These are phyloP conservation scores for Diaporthe humulicola DNA, from an alignment of 2,329 filamentous ascomycete species.

Conservation along the genomic window DNA sequence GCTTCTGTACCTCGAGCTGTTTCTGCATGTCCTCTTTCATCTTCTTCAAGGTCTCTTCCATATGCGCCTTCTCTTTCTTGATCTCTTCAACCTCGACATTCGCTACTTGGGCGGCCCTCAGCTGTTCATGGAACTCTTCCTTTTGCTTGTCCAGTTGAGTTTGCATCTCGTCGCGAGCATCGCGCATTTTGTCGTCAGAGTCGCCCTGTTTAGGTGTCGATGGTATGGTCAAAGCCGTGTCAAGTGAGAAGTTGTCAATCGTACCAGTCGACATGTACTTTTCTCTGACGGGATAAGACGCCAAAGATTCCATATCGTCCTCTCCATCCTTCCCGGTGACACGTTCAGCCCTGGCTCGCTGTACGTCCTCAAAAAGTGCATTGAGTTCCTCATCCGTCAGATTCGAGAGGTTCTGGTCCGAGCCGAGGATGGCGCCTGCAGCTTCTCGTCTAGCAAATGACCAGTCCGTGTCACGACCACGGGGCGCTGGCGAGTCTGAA, in stretches of 20 bases:
- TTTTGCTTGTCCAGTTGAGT: slow-evolving; percentile 85
- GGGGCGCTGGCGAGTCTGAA: slow-evolving; percentile 83
- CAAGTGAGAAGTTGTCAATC: slow-evolving; percentile 94
- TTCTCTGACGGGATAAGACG: slow-evolving; percentile 88
- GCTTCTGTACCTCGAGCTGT: slow-evolving; percentile 85
- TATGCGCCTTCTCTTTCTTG: slow-evolving; percentile 82
- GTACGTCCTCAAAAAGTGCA: slow-evolving; percentile 92
- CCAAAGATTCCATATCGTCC: slow-evolving; percentile 90
- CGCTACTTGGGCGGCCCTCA: slow-evolving; percentile 80
- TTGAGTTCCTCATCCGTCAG: slow-evolving; percentile 96
- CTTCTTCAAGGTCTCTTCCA: slow-evolving; percentile 84
- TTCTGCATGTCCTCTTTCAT: slow-evolving; percentile 92
- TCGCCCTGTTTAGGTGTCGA: slow-evolving; percentile 88
- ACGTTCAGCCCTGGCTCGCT: slow-evolving; percentile 83
- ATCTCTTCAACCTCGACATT: slow-evolving; percentile 87
- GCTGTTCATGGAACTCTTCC: slow-evolving; percentile 82
- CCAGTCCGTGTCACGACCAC: slow-evolving; percentile 90
- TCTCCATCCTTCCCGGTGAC: slow-evolving; percentile 82
- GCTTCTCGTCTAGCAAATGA: slow-evolving; percentile 93
- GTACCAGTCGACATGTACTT: slow-evolving; percentile 97
- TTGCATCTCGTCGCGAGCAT: slow-evolving; percentile 87
- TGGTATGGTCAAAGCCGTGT: slow-evolving; percentile 94
- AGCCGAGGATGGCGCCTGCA: slow-evolving; percentile 88
- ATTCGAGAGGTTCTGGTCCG: slow-evolving; percentile 91
- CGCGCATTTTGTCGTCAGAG: slow-evolving; percentile 79